Percentiles rank a stretch among this genome's conserved stretches.
These are phyloP conservation scores for Pythium utonaiense DNA, from an alignment of 352 stramenopile genomes.

Conservation along the genomic window DNA sequence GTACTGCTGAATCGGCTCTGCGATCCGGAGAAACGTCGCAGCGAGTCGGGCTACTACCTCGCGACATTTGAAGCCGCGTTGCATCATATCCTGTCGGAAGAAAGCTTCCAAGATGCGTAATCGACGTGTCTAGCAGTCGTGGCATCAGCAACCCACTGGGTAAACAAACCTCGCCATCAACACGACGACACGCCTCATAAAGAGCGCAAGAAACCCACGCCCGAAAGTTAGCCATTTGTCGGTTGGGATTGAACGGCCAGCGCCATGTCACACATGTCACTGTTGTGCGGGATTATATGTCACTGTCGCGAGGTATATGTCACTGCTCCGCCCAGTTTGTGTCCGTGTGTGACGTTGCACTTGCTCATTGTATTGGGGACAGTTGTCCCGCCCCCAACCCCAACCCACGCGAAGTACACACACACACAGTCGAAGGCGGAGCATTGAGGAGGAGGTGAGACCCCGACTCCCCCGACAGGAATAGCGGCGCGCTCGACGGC, in stretches of 20 bases:
- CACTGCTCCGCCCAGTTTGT: background rate
- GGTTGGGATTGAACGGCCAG: no score
- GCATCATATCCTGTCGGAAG: constrained; percentile 73
- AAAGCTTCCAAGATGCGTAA: constrained; percentile 31
- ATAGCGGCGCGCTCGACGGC: background rate
- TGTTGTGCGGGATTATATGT: background rate
- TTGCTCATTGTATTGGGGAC: background rate
- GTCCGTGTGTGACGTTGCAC: constrained; percentile 8
- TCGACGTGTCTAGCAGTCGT: background rate
- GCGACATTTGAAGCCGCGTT: constrained; percentile 79
- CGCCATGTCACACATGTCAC: background rate
- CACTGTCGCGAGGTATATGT: background rate
- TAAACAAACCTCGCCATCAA: background rate
- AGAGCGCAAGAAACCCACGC: no score
- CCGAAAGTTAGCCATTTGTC: background rate
- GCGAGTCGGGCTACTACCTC: constrained; percentile 86
- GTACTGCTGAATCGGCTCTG: constrained; percentile 81
- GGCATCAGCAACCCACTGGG: background rate
- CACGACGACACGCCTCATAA: background rate
- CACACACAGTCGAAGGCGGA: background rate
- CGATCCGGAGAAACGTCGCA: constrained; percentile 79
- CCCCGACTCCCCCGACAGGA: background rate
- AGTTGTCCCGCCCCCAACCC: constrained; percentile 4
- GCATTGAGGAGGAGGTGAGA: background rate
- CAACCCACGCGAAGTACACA: background rate